Evolutionary conservation across 2,329 filamentous ascomycete species (phyloP), one percentile per base, ranked within the genome.

Genomic region (Trichoderma sp.): DNA sequence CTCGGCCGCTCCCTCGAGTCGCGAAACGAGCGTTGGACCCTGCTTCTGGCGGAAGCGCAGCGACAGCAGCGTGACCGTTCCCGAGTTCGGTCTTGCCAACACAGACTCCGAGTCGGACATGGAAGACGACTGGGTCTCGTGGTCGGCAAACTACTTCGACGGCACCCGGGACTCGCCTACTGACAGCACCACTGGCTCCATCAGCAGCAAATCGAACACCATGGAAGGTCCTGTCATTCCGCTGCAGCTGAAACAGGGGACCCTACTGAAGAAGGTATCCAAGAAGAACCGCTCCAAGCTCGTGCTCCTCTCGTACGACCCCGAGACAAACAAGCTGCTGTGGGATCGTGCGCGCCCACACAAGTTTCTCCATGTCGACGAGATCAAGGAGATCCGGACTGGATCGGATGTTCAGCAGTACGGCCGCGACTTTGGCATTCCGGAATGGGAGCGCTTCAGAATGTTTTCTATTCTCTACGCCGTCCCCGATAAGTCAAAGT

Each of bases 391-490:
- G 73, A 93, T 98, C 55, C 88, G 93, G 68, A 87, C 89, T 41
- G 93, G 92, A 19, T 85, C 85, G 14, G 92, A 98, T 74, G 92
- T 94, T 19, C 88, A 91, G 65, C 94, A 96, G 74, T 96, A 97
- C 74, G 90, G 92, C 48, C 88, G 94, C 71, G 93, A 97, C 75
- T 91, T 90, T 73, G 86, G 88, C 45, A 80, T 95, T 24, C 79
- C 88, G 0, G 85, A 89, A 59, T 80, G 85, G 6, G 85, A 88
- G 45, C 90, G 93, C 71, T 79, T 83, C 7, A 86, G 87, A 15
- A 96, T 93, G 85, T 94, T 98, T 73, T 96, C 93, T 30, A 92
- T 99, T 69, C 85, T 97, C 61, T 97, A 97, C 76, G 86, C 88
- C 0, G 85, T 92, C 44, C 88, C 90, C 0, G 90, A 92, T 70